Evolutionary conservation across 2,329 filamentous ascomycete genomes (phyloP).

Genomic region (Sporothrix globosa): DNA sequence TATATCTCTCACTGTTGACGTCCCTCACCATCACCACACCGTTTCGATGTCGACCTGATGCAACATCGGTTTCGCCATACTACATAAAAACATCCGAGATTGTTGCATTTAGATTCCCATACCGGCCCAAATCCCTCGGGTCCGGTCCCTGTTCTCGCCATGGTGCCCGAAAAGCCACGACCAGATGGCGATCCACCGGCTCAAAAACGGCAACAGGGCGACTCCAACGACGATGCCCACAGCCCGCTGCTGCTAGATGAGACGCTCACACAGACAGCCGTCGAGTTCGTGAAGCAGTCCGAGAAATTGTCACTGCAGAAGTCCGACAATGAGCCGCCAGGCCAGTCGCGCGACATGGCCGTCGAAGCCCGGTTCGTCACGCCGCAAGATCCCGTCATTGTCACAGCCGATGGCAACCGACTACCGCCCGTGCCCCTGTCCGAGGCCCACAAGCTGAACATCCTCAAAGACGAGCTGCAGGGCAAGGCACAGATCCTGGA

Average conservation of each 20-base stretch:
- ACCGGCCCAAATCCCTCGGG: neutral
- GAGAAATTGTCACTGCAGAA: constrained; percentile 56
- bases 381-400: constrained; percentile 70
- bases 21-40: neutral
- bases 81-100: neutral
- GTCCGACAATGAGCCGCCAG: constrained; percentile 35
- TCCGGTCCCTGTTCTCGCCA: constrained; percentile 1
- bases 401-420: constrained; percentile 67
- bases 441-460: constrained; percentile 72
- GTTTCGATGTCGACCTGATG: constrained; percentile 7
- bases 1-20: constrained; percentile 1
- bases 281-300: constrained; percentile 65
- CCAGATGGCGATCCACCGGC: neutral
- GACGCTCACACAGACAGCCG: constrained; percentile 48
- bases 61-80: neutral
- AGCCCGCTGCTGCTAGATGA: constrained; percentile 35
- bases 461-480: constrained; percentile 56
- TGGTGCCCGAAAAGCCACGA: neutral
- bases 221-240: neutral
- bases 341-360: constrained; percentile 51
- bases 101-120: too few species aligned
- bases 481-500: constrained; percentile 33
- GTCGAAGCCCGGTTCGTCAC: constrained; percentile 68
- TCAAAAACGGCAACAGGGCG: constrained; percentile 1
- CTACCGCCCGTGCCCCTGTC: constrained; percentile 69